These are phyloP conservation scores for Phytopythium chamaehyphon DNA, from an alignment of 352 stramenopile species.

Conservation along the genomic window DNA sequence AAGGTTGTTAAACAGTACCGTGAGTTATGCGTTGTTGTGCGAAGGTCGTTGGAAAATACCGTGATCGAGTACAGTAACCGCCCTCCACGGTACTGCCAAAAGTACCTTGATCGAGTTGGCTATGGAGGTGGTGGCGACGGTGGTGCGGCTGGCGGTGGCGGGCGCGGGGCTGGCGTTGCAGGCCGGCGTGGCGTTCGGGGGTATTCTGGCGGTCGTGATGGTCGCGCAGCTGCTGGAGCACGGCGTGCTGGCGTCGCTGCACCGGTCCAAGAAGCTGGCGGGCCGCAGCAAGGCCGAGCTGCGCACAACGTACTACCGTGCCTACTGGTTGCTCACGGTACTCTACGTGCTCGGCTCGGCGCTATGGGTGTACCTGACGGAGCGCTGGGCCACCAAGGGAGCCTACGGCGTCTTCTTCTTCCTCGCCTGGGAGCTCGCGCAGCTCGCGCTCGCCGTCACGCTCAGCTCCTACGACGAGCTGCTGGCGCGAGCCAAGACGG, in stretches of 20 bases:
- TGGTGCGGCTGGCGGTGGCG: slow-evolving; percentile 2
- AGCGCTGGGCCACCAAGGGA: slow-evolving; percentile 36
- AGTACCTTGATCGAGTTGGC: not conserved
- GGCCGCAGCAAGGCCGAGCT: slow-evolving; percentile 28
- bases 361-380: slow-evolving; percentile 62
- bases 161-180: slow-evolving; percentile 16
- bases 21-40: too few relatives aligned
- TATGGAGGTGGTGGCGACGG: not conserved
- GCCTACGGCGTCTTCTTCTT: slow-evolving; percentile 55
- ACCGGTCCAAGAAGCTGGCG: slow-evolving; percentile 48
- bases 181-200: slow-evolving; percentile 15
- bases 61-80: too few relatives aligned
- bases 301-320: slow-evolving; percentile 52
- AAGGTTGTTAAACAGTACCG: slow-evolving; percentile 6
- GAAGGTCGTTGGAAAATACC: too few relatives aligned
- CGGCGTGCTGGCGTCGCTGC: slow-evolving; percentile 23
- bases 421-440: slow-evolving; percentile 40
- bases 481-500: slow-evolving; percentile 22
- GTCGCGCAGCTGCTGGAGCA: slow-evolving; percentile 53
- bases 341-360: slow-evolving; percentile 28
- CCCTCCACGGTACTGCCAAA: too few relatives aligned
- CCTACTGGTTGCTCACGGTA: slow-evolving; percentile 56
- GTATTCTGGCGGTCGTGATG: slow-evolving; percentile 45
- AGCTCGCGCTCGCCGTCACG: slow-evolving; percentile 48
- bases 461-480: slow-evolving; percentile 62